Evolutionary conservation across 495 filamentous ascomycete genomes (phyloP).

Genomic region (Chaetomidium leptoderma): DNA sequence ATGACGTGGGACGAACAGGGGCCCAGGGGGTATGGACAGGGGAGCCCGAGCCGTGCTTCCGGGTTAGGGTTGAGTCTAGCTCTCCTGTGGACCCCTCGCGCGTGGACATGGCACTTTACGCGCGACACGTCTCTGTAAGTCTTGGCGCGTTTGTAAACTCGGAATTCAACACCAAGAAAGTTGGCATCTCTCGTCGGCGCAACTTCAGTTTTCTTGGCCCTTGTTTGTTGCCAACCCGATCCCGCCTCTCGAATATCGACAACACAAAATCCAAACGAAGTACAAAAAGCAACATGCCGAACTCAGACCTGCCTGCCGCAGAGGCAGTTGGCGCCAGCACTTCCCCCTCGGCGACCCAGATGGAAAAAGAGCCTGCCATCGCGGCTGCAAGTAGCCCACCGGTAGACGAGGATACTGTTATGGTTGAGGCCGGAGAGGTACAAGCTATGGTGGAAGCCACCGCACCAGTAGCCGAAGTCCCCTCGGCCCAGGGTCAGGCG

Average conservation of each 20-base stretch:
- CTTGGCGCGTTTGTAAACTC: slow-evolving; percentile 15
- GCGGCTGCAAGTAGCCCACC: neutral
- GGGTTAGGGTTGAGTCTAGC: slow-evolving; percentile 1
- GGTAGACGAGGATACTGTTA: slow-evolving; percentile 18
- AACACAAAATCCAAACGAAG: neutral
- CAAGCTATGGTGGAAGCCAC: neutral
- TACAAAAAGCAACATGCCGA: neutral
- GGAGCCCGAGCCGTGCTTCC: neutral
- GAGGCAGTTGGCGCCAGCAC: neutral
- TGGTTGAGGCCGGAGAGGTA: slow-evolving; percentile 19
- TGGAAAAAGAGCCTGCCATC: slow-evolving; percentile 14
- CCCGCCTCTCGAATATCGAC: no score
- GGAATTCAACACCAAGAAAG: slow-evolving; percentile 1
- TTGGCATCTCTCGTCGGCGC: no score
- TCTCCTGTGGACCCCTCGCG: neutral
- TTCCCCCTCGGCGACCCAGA: slow-evolving; percentile 1
- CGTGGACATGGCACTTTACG: slow-evolving; percentile 9
- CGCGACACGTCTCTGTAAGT: slow-evolving; percentile 1
- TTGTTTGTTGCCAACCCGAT: no score
- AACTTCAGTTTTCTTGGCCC: no score
- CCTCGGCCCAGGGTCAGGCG: neutral
- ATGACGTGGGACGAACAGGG: slow-evolving; percentile 1
- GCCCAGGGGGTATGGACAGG: no score
- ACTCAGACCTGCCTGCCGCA: slow-evolving; percentile 15
- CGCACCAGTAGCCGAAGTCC: neutral